These are phyloP conservation scores for Zea luxurians DNA, from an alignment of 176 grass and related monocot species.

Conservation along the genomic window DNA sequence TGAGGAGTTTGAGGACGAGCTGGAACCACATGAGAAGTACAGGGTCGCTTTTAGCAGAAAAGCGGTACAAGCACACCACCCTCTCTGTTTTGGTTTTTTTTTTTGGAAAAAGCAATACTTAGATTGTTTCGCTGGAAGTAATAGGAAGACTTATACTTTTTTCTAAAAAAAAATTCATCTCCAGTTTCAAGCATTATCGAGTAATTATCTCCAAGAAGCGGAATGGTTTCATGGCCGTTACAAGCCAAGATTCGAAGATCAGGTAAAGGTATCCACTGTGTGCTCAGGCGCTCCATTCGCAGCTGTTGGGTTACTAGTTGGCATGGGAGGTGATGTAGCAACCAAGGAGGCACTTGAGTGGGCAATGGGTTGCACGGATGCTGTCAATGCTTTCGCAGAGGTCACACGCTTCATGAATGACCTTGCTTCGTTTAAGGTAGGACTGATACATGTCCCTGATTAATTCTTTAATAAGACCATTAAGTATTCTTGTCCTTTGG, in stretches of 20 bases:
- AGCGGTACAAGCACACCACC: not conserved
- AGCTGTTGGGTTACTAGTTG: constrained; percentile 37
- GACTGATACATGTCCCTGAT: not conserved
- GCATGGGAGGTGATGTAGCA: constrained; percentile 37
- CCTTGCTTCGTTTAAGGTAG: constrained; percentile 42
- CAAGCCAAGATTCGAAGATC: constrained; percentile 40
- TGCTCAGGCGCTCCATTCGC: constrained; percentile 26
- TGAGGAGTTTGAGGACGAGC: constrained; percentile 32
- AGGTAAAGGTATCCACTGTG: constrained; percentile 20
- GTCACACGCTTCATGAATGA: constrained; percentile 45
- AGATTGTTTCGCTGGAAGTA: not conserved
- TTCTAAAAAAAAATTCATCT: no score
- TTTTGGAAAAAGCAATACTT: no score
- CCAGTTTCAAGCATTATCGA: constrained; percentile 34
- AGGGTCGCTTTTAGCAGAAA: constrained; percentile 12
- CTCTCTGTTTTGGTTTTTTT: no score
- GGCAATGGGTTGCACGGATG: constrained; percentile 21
- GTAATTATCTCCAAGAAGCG: constrained; percentile 45
- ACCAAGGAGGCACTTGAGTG: constrained; percentile 44
- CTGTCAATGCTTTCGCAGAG: constrained; percentile 25
- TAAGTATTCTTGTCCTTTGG: not conserved
- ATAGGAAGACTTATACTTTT: not conserved
- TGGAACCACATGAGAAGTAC: constrained; percentile 29
- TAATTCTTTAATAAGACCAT: no score
- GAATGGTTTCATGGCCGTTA: constrained; percentile 36